These are phyloP conservation scores for Stemphylium beticola DNA, from an alignment of 2,329 filamentous ascomycete species.

Conservation along the genomic window DNA sequence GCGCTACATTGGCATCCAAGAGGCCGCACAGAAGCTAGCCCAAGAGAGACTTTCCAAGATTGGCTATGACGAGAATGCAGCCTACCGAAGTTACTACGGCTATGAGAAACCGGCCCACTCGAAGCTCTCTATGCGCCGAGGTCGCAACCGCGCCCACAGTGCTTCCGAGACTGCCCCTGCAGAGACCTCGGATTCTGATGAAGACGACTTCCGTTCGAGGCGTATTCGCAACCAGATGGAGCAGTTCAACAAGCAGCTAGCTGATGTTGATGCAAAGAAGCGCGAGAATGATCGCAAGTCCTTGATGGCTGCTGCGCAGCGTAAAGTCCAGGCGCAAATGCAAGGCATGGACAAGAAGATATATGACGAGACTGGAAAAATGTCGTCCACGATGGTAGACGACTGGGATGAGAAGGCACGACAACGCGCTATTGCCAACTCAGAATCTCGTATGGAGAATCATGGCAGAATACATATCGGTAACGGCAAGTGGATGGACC, in stretches of 20 bases:
- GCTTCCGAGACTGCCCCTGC: slow-evolving; percentile 59
- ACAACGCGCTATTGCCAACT: slow-evolving; percentile 70
- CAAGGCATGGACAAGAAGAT: slow-evolving; percentile 83
- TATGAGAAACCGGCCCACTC: slow-evolving; percentile 58
- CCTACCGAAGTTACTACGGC: slow-evolving; percentile 80
- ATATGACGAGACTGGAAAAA: slow-evolving; percentile 75
- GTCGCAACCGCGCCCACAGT: slow-evolving; percentile 68
- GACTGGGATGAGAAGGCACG: slow-evolving; percentile 83
- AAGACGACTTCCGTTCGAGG: slow-evolving; percentile 72
- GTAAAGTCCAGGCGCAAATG: slow-evolving; percentile 81
- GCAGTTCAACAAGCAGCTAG: slow-evolving; percentile 71
- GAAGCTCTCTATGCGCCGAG: slow-evolving; percentile 59
- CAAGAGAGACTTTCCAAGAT: slow-evolving; percentile 83
- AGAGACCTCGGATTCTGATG: slow-evolving; percentile 41
- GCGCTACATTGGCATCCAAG: slow-evolving; percentile 72
- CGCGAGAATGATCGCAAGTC: slow-evolving; percentile 75
- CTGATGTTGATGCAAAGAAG: slow-evolving; percentile 74
- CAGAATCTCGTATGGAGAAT: slow-evolving; percentile 64
- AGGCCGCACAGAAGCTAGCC: slow-evolving; percentile 84
- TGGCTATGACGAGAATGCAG: slow-evolving; percentile 70
- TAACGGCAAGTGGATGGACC: slow-evolving; percentile 79
- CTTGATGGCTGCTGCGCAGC: slow-evolving; percentile 78
- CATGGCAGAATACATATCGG: slow-evolving; percentile 72
- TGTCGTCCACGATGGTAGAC: slow-evolving; percentile 69
- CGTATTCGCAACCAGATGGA: slow-evolving; percentile 82